phyloP scores from a whole-genome alignment of 345 rosid genomes.

The Laguncularia racemosa region DNA sequence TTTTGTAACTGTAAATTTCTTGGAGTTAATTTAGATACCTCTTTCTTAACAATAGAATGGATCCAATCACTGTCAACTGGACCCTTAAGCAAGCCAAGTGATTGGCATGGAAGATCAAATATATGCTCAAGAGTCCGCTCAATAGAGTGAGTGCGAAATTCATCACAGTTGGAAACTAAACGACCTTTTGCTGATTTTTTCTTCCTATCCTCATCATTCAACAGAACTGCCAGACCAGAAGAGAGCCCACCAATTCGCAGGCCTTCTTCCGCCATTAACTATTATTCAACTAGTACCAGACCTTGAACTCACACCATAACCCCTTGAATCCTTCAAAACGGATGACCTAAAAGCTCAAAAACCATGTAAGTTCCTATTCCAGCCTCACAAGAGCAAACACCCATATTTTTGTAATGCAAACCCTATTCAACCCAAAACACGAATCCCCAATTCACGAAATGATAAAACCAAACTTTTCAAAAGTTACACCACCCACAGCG shows the following conservation, averaged over 20 bases:
- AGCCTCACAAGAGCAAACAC: too few relatives aligned
- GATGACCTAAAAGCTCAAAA: too few relatives aligned
- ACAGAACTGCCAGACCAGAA: slow-evolving; percentile 86
- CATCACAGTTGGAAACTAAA: slow-evolving; percentile 69
- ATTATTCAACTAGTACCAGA: too few relatives aligned
- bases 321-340: too few relatives aligned
- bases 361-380: too few relatives aligned
- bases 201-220: slow-evolving; percentile 53
- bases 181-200: slow-evolving; percentile 42
- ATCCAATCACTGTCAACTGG: slow-evolving; percentile 40
- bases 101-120: slow-evolving; percentile 58
- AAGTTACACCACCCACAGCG: too few relatives aligned
- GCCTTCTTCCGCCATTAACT: slow-evolving; percentile 72
- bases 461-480: too few relatives aligned
- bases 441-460: too few relatives aligned
- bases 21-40: slow-evolving; percentile 26
- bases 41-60: slow-evolving; percentile 42
- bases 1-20: slow-evolving; percentile 12
- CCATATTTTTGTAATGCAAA: too few relatives aligned
- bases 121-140: slow-evolving; percentile 77
- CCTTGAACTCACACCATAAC: too few relatives aligned
- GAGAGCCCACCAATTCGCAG: slow-evolving; percentile 56
- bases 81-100: slow-evolving; percentile 38
- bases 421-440: too few relatives aligned
- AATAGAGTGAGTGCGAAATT: slow-evolving; percentile 58